These are phyloP conservation scores for Gaertneriomyces sp. DNA, from an alignment of 192 early-diverging fungal genomes.

Conservation along the genomic window DNA sequence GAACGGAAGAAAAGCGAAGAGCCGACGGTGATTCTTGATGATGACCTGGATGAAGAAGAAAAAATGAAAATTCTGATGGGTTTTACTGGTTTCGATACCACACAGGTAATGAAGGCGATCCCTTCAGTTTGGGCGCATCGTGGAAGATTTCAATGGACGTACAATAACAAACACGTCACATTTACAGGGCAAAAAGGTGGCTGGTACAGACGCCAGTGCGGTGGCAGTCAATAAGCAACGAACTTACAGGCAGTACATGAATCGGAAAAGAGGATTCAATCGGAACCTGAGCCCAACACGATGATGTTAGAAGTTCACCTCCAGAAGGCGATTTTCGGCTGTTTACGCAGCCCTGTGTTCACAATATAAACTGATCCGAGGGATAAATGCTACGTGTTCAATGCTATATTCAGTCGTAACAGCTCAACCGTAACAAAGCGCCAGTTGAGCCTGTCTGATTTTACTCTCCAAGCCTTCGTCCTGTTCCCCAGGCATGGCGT, in stretches of 20 bases:
- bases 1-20: background rate
- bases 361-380: too few relatives aligned
- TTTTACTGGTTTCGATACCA: slow-evolving; percentile 82
- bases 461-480: too few relatives aligned
- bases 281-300: slow-evolving; percentile 37
- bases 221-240: slow-evolving; percentile 82
- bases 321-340: too few relatives aligned
- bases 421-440: too few relatives aligned
- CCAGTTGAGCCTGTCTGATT: too few relatives aligned
- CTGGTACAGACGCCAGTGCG: slow-evolving; percentile 66
- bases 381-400: too few relatives aligned
- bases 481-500: too few relatives aligned
- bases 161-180: slow-evolving; percentile 7
- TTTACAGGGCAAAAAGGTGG: slow-evolving; percentile 56
- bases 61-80: slow-evolving; percentile 86
- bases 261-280: slow-evolving; percentile 87
- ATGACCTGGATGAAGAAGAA: slow-evolving; percentile 56
- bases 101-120: slow-evolving; percentile 54
- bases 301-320: background rate
- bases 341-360: too few relatives aligned
- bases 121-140: background rate
- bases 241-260: slow-evolving; percentile 92
- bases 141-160: background rate
- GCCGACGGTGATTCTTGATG: slow-evolving; percentile 14
- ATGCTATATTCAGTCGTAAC: too few relatives aligned